Evolutionary conservation across 2,329 filamentous ascomycete species (phyloP).

Genomic region (Aspergillus unguis): DNA sequence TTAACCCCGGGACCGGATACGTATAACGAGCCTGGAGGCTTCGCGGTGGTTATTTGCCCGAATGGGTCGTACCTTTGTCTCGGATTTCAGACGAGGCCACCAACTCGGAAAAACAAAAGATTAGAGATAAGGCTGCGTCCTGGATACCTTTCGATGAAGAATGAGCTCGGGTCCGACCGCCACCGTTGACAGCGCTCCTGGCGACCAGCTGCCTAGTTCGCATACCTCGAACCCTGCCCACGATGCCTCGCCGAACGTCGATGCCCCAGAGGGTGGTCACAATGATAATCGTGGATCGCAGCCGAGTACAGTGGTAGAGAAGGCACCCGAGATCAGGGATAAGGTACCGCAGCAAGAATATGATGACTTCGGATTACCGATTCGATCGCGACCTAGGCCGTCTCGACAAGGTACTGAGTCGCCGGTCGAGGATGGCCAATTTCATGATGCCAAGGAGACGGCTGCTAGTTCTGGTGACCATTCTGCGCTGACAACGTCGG

Average conservation of each 20-base stretch:
- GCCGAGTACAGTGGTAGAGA: slow-evolving; percentile 6
- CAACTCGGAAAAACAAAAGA: slow-evolving; percentile 10
- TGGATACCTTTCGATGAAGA: slow-evolving; percentile 23
- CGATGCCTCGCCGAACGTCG: slow-evolving; percentile 7
- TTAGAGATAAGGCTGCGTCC: slow-evolving; percentile 1
- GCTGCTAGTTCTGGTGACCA: not conserved
- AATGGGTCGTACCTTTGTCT: slow-evolving; percentile 17
- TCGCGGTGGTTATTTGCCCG: slow-evolving; percentile 12
- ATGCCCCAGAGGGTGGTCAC: slow-evolving; percentile 10
- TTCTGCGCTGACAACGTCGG: not conserved
- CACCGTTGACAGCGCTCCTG: slow-evolving; percentile 23
- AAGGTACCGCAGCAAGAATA: slow-evolving; percentile 19
- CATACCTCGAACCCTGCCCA: slow-evolving; percentile 14
- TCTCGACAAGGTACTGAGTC: slow-evolving; percentile 16
- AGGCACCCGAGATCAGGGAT: slow-evolving; percentile 6
- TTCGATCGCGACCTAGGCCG: slow-evolving; percentile 26
- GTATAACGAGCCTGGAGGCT: not conserved
- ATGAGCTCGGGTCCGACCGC: slow-evolving; percentile 31
- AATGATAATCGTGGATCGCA: slow-evolving; percentile 17
- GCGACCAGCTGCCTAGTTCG: slow-evolving; percentile 12
- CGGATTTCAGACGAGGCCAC: slow-evolving; percentile 16
- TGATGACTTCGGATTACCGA: slow-evolving; percentile 42
- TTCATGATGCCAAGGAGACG: slow-evolving; percentile 21
- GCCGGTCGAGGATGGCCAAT: slow-evolving; percentile 16
- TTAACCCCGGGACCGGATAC: not conserved